A percentile compares a stretch with the other conserved stretches of the same genome.
Evolutionary conservation across 345 rosid genomes (phyloP).

Genomic region (Eucalyptus sideroxylon): DNA sequence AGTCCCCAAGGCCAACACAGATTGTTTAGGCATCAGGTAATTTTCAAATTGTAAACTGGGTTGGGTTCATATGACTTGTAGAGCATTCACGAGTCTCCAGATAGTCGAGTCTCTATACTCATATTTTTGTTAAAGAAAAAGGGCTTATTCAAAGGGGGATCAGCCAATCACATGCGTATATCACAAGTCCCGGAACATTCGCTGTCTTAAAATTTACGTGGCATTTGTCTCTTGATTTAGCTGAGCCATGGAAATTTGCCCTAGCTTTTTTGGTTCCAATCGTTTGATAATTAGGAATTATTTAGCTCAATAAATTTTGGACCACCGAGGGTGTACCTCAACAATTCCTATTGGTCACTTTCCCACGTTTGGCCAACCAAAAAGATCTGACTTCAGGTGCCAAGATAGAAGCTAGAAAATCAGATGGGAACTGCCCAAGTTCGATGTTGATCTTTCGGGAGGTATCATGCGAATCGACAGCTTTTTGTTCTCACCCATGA

Average conservation of each 20-base stretch:
- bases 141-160: background rate
- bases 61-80: background rate
- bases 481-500: background rate
- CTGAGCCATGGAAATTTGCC: background rate
- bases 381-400: background rate
- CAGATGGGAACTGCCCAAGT: background rate
- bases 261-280: background rate
- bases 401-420: background rate
- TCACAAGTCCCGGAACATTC: background rate
- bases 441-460: background rate
- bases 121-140: too few relatives aligned
- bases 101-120: accelerated
- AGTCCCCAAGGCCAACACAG: background rate
- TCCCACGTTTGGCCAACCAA: background rate
- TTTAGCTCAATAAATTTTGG: background rate
- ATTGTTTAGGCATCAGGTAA: accelerated
- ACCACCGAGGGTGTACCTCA: background rate
- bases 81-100: background rate
- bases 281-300: background rate
- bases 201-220: accelerated
- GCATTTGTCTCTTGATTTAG: background rate
- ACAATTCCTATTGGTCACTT: background rate
- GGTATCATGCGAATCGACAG: background rate
- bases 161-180: background rate
- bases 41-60: background rate